Evolutionary conservation across 345 rosid species (phyloP), one percentile per base, ranked within the genome.

Genomic region (Salix viminalis): DNA sequence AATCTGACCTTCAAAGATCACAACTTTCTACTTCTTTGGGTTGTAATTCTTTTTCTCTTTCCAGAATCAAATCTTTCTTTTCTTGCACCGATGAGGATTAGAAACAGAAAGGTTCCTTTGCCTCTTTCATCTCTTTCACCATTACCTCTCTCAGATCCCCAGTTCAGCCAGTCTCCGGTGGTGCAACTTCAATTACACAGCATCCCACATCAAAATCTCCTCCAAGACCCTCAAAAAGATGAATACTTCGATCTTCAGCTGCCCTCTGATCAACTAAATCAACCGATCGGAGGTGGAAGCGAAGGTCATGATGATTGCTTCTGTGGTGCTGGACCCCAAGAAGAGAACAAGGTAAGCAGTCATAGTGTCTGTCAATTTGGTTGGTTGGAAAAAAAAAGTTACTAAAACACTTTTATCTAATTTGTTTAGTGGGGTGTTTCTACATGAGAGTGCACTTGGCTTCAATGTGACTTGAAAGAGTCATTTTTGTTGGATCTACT

Each of bases 11-110:
- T 61, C 42, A 67, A 67, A 78, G 71, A 81, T 81, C 80, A 58
- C 67, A 66, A 64, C 58, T 76, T 67, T 26, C 34, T 36, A 13
- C 24, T 48, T 19, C 39, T 44, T 36, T 61, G 34, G 13, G 46
- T n/a, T 39, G 16, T 37, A 32, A 52, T 67, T 16, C 36, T 60
- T 44, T 34, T 23, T 50, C 41, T 12, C 71, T 66, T n/a, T 69
- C 24, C 26, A 7, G 46, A 28, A 67, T 24, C 58, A 76, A 68
- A 68, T 76, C 78, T 50, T 66, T 56, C 79, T 56, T 50, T 10
- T 60, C 68, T 80, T 78, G 78, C 84, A 78, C 75, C 80, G 77
- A 96, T 96, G 99, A 96, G 99, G 92, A 93, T 93, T 90, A 89
- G 99, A 73, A 96, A 93, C 83, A 88, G 99, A 80, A 87, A 85